Conservation (phyloP, 306 rosid genomes). For the Cucumis melo region DNA sequence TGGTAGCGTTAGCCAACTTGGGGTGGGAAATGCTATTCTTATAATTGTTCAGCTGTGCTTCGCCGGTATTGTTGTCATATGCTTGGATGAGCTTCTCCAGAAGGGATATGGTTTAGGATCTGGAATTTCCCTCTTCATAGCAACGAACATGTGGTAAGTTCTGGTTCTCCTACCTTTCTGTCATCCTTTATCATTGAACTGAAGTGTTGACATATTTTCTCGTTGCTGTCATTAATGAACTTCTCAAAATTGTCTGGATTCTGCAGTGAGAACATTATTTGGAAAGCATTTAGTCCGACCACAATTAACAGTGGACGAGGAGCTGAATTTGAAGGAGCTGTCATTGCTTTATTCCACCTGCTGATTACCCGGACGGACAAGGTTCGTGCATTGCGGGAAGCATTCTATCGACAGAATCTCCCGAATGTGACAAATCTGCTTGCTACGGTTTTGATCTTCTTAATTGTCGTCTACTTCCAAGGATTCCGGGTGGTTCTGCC, state of each 20-base stretch:
- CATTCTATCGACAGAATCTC: constrained; percentile 47
- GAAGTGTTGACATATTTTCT: not conserved
- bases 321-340: constrained; percentile 52
- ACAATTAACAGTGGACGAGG: constrained; percentile 45
- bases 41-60: constrained; percentile 86
- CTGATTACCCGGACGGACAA: constrained; percentile 35
- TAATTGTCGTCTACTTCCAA: constrained; percentile 43
- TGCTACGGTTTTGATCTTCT: constrained; percentile 40
- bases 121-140: constrained; percentile 93
- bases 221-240: not conserved
- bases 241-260: not conserved
- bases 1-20: constrained; percentile 96
- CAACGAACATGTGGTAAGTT: constrained; percentile 85
- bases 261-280: constrained; percentile 38
- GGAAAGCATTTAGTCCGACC: constrained; percentile 56
- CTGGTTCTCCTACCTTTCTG: not conserved
- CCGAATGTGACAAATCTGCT: constrained; percentile 46
- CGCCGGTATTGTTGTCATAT: constrained; percentile 88
- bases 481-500: constrained; percentile 47
- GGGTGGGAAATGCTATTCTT: constrained; percentile 90
- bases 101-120: constrained; percentile 99
- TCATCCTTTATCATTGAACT: not conserved
- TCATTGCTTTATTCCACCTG: constrained; percentile 39
- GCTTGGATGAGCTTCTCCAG: constrained; percentile 94
- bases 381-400: constrained; percentile 43